A percentile compares a stretch with the other conserved stretches of the same genome.
These are phyloP conservation scores for Fusarium phyllophilum DNA, from an alignment of 2,329 filamentous ascomycete genomes.

Conservation along the genomic window DNA sequence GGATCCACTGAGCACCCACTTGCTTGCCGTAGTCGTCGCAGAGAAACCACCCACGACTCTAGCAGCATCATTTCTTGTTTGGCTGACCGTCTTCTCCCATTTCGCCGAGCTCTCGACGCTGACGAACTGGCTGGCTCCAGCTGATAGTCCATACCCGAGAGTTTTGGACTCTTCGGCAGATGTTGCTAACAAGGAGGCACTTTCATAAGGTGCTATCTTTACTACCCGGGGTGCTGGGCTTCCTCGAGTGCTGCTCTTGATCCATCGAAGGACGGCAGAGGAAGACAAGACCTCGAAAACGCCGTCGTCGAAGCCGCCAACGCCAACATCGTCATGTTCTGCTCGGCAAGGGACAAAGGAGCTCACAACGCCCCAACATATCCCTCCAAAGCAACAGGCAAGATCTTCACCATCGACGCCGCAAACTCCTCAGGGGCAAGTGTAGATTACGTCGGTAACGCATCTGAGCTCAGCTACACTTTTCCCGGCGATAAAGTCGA, in stretches of 20 bases:
- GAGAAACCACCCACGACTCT: constrained; percentile 15
- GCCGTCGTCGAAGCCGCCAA: constrained; percentile 41
- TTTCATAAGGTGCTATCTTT: neutral
- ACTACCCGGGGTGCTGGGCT: neutral
- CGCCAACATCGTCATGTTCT: constrained; percentile 53
- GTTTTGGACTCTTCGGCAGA: neutral
- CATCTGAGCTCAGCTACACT: constrained; percentile 43
- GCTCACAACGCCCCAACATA: neutral
- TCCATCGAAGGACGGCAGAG: neutral
- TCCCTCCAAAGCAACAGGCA: constrained; percentile 21
- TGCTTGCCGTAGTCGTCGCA: constrained; percentile 34
- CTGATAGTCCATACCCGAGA: neutral
- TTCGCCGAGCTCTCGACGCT: neutral
- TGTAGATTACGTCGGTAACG: constrained; percentile 26
- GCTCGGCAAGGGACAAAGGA: constrained; percentile 48
- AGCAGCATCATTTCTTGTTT: neutral
- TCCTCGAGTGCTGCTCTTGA: neutral
- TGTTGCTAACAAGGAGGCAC: neutral
- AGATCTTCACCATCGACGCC: constrained; percentile 46
- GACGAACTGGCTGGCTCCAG: neutral
- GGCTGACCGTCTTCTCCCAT: neutral
- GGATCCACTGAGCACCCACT: constrained; percentile 28
- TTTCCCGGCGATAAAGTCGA: constrained; percentile 45
- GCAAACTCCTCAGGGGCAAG: constrained; percentile 17
- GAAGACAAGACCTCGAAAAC: constrained; percentile 27